Evolutionary conservation across 768 basidiomycete genomes (phyloP).

Genomic region (Amanita exitialis): DNA sequence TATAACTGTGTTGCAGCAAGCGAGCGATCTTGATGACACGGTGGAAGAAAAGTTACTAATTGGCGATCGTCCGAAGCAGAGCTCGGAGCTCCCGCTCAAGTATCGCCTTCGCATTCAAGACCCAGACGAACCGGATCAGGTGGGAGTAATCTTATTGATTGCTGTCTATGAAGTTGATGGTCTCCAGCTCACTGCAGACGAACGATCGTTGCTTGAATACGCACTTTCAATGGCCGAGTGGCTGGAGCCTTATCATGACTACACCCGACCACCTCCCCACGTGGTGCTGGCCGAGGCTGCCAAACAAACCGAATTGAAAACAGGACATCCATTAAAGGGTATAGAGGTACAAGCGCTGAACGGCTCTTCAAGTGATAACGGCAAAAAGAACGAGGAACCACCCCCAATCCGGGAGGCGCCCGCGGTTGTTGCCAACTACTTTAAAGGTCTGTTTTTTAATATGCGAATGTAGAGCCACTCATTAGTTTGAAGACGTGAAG

Average conservation of each 20-base stretch:
- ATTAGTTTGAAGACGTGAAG: conserved; percentile 35
- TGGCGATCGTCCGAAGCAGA: conserved; percentile 70
- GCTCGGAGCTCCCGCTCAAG: conserved; percentile 36
- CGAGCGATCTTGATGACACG: conserved; percentile 70
- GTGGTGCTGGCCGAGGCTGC: conserved; percentile 68
- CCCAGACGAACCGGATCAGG: conserved; percentile 47
- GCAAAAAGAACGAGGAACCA: conserved; percentile 65
- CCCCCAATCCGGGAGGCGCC: conserved; percentile 59
- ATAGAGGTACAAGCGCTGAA: conserved; percentile 39
- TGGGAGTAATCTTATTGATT: conserved; percentile 14
- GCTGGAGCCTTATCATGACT: conserved; percentile 69
- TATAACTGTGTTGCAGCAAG: conserved; percentile 66
- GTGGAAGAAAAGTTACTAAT: conserved; percentile 77
- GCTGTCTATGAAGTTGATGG: background rate
- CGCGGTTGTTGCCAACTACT: conserved; percentile 41
- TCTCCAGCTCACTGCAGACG: conserved; percentile 55
- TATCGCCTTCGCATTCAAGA: conserved; percentile 46
- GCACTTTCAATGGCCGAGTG: conserved; percentile 56
- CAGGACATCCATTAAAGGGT: conserved; percentile 57
- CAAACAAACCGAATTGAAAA: conserved; percentile 62
- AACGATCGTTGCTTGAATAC: conserved; percentile 47
- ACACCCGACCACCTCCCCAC: conserved; percentile 59
- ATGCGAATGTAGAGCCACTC: background rate
- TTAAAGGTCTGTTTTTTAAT: conserved; percentile 36
- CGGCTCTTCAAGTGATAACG: conserved; percentile 30